Evolutionary conservation across 768 basidiomycete genomes (phyloP).

Genomic region (Leccinum arenicola): DNA sequence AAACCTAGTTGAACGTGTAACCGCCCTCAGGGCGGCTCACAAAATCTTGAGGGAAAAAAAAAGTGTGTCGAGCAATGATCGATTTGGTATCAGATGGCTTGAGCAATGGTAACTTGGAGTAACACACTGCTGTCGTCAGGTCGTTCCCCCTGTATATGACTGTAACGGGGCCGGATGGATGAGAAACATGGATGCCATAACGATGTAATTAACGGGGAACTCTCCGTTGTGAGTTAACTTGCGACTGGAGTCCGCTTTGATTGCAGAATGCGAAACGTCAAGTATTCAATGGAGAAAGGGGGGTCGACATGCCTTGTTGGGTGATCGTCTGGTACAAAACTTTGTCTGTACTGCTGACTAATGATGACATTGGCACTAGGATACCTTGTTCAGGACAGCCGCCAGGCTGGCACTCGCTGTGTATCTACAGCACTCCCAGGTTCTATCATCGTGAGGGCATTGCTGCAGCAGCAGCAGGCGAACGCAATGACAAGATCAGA

Average conservation of each 20-base stretch:
- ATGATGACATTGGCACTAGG: constrained; percentile 1
- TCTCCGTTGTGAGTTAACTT: constrained; percentile 11
- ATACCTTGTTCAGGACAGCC: background rate
- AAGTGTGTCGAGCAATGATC: constrained; percentile 7
- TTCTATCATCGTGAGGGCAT: constrained; percentile 17
- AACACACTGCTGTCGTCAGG: constrained; percentile 26
- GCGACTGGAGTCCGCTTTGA: constrained; percentile 8
- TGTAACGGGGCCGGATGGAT: constrained; percentile 29
- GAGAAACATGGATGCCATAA: constrained; percentile 28
- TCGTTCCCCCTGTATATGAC: constrained; percentile 32
- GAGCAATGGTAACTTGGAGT: constrained; percentile 9
- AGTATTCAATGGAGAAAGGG: constrained; percentile 6
- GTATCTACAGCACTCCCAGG: constrained; percentile 9
- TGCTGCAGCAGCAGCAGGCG: constrained; percentile 1
- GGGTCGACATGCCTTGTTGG: constrained; percentile 18
- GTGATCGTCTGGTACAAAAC: constrained; percentile 20
- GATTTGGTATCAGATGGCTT: constrained; percentile 22
- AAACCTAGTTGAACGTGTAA: constrained; percentile 24
- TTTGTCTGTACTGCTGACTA: constrained; percentile 20
- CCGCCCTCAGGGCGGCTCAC: constrained; percentile 23
- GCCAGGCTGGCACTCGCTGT: background rate
- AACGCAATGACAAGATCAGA: constrained; percentile 28
- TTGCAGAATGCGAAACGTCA: constrained; percentile 9
- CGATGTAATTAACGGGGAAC: constrained; percentile 29
- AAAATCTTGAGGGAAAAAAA: constrained; percentile 22